A percentile compares a stretch with the other conserved stretches of the same genome.
Evolutionary conservation across 495 filamentous ascomycete species (phyloP).

Genomic region (Aspergillus biplanus): DNA sequence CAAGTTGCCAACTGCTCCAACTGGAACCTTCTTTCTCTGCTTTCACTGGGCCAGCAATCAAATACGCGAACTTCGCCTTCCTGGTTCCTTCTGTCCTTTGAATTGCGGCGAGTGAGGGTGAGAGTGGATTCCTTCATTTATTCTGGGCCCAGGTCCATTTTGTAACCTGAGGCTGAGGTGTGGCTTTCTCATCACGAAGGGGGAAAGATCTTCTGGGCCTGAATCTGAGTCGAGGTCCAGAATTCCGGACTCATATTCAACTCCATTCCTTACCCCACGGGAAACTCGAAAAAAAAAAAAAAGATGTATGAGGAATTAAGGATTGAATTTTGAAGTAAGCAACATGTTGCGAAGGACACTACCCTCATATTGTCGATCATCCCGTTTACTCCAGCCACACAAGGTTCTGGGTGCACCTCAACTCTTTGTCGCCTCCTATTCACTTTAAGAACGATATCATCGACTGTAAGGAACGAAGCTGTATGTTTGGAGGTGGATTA

Average conservation of each 20-base stretch:
- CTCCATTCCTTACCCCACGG: neutral
- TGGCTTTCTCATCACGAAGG: conserved; percentile 4
- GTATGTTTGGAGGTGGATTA: neutral
- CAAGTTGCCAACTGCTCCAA: conserved; percentile 2
- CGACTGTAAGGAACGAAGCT: neutral
- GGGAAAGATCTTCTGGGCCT: conserved; percentile 3
- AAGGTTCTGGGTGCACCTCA: neutral
- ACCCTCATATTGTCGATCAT: neutral
- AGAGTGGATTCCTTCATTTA: conserved; percentile 10
- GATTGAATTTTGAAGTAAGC: neutral
- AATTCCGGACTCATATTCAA: neutral
- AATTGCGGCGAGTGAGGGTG: neutral
- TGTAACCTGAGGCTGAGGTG: conserved; percentile 12
- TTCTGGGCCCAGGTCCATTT: conserved; percentile 14
- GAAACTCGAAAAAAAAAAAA: neutral
- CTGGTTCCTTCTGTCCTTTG: neutral
- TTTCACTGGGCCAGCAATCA: conserved; percentile 3
- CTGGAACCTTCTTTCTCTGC: conserved; percentile 7
- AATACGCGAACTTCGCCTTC: conserved; percentile 5
- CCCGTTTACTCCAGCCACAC: neutral
- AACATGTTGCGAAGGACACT: neutral
- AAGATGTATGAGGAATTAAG: neutral
- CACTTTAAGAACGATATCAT: neutral
- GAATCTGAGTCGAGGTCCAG: too few relatives aligned
- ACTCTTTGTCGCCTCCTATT: neutral